Evolutionary conservation across 257 asterid genomes (phyloP).

Genomic region (Craterostigma plantagineum): DNA sequence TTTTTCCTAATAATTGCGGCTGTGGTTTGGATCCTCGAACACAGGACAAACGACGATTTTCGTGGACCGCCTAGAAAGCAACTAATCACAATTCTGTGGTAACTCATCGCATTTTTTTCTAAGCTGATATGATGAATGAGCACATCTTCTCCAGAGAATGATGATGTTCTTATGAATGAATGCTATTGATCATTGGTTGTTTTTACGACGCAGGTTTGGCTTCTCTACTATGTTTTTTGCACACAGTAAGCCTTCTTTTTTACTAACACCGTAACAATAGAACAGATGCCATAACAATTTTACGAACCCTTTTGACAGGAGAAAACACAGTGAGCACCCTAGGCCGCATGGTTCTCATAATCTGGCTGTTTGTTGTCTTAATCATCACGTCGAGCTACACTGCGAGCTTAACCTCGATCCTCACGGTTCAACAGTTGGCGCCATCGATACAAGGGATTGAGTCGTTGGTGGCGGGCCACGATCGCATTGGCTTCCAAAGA

Average conservation of each 20-base stretch:
- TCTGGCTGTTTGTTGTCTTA: slow-evolving; percentile 73
- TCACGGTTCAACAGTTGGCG: slow-evolving; percentile 53
- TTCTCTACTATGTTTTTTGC: slow-evolving; percentile 67
- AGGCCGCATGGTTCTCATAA: slow-evolving; percentile 55
- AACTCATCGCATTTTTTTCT: slow-evolving; percentile 5
- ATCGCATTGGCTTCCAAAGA: slow-evolving; percentile 45
- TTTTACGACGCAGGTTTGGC: slow-evolving; percentile 56
- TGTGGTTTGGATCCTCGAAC: slow-evolving; percentile 72
- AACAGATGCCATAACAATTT: too few species aligned
- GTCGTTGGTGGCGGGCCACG: slow-evolving; percentile 41
- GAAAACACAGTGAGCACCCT: slow-evolving; percentile 58
- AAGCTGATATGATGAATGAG: too few species aligned
- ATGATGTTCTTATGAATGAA: too few species aligned
- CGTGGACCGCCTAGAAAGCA: slow-evolving; percentile 74
- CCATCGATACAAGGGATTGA: slow-evolving; percentile 62
- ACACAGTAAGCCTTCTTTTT: slow-evolving; percentile 35
- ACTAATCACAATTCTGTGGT: slow-evolving; percentile 54
- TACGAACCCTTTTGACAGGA: slow-evolving; percentile 30
- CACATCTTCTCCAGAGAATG: not conserved
- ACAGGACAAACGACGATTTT: slow-evolving; percentile 61
- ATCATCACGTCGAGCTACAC: slow-evolving; percentile 65
- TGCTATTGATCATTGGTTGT: slow-evolving; percentile 2
- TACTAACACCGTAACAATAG: not conserved
- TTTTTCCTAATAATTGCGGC: slow-evolving; percentile 47
- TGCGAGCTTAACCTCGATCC: slow-evolving; percentile 68